Conservation (phyloP, 2,329 filamentous ascomycete genomes). For the Botrytis medusae region DNA sequence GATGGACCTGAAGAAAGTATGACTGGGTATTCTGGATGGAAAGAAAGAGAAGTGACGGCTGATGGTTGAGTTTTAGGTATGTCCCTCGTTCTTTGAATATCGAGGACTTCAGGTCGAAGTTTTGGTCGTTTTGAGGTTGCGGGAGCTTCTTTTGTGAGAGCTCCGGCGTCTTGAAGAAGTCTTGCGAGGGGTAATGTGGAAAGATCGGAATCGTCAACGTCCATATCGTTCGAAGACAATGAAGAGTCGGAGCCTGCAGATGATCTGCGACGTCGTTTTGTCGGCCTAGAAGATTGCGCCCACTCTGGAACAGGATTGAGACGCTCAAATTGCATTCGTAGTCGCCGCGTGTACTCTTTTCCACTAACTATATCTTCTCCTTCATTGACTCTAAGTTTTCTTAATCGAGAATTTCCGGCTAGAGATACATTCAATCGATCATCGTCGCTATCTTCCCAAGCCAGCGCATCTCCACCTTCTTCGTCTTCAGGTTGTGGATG, state of each 20-base stretch:
- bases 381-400: conserved; percentile 79
- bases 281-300: conserved; percentile 53
- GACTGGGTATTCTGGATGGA: conserved; percentile 86
- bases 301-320: conserved; percentile 61
- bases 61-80: conserved; percentile 77
- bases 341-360: conserved; percentile 76
- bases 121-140: conserved; percentile 62
- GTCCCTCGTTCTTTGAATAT: conserved; percentile 87
- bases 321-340: conserved; percentile 73
- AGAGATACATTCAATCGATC: conserved; percentile 83
- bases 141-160: conserved; percentile 53
- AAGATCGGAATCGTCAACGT: conserved; percentile 57
- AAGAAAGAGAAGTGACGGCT: conserved; percentile 77
- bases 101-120: conserved; percentile 81
- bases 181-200: conserved; percentile 74
- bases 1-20: conserved; percentile 86
- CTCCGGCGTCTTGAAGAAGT: conserved; percentile 72
- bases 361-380: conserved; percentile 84
- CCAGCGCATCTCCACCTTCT: conserved; percentile 51
- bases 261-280: conserved; percentile 52
- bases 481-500: conserved; percentile 38
- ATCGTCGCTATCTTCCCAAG: conserved; percentile 96
- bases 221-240: conserved; percentile 47
- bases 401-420: conserved; percentile 68
- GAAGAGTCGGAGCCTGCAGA: conserved; percentile 47